Base-by-base conservation (phyloP, 352 stramenopile species). In the Bremia lactucae region DNA sequence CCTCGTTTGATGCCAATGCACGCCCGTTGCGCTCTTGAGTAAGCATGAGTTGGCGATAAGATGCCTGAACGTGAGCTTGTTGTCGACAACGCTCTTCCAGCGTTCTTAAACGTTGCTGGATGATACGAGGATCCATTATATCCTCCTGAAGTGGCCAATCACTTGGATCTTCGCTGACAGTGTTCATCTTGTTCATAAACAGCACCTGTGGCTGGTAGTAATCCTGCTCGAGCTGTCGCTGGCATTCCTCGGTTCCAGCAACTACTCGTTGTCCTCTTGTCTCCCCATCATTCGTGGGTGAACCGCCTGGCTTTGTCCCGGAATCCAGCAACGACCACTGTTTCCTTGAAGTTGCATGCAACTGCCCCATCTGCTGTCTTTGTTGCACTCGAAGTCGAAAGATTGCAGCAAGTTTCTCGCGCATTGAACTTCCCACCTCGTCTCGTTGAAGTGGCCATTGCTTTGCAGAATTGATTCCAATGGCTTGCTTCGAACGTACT, bases 191-290 rank as follows among this genome's bases (percentile, higher is more conserved):
- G 20, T 52, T 52, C 6, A 60, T 58, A 31, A 87, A 41, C 55
- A 83, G 50, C 26, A 76, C 52, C 43, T 84, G 72, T 28, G 81
- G 68, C 33, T 81, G 75, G 42, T 82, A 78, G 38, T 79, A 79
- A 33, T 80, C 81, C 42, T 78, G 70, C 29, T 78, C 70, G 11
- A 72, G 55, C 28, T 75, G 70, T 11, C 63, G 66, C 16, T 82
- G 71, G 18, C 81, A 67, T 15, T 57, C 54, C 26, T 79, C 70
- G 46, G 56, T 47, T 42, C 50, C 58, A 14, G 52, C 53, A 39
- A 50, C 14, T 21, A 52, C 42, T 24, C 19, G 23, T 5, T 53
- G n/a, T n/a, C n/a, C 36, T 39, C 46, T 28, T 10, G 46, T 26
- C 11, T 29, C 41, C 2, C 21, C 3, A 16, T 18, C 8, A 10